These are phyloP conservation scores for Fusarium papillatum DNA, from an alignment of 2,329 filamentous ascomycete species.

Conservation along the genomic window DNA sequence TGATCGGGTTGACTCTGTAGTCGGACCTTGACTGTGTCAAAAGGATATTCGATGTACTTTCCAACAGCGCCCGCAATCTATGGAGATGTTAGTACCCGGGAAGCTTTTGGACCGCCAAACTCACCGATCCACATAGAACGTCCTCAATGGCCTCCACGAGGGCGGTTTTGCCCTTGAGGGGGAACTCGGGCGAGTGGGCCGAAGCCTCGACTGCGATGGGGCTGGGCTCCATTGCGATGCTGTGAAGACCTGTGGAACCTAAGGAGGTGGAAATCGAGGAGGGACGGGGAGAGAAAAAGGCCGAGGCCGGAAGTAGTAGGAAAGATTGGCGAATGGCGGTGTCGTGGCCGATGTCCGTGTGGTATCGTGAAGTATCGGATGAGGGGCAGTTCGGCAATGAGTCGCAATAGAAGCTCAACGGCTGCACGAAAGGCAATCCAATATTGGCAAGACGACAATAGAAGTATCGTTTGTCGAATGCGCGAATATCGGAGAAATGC, in stretches of 20 bases:
- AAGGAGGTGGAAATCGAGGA: background rate
- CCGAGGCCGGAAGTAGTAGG: background rate
- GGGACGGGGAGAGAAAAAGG: background rate
- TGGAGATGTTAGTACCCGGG: conserved; percentile 3
- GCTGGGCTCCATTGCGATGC: conserved; percentile 46
- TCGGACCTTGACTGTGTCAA: conserved; percentile 98
- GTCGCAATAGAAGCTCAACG: conserved; percentile 5
- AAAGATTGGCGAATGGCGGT: background rate
- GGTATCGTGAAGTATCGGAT: conserved; percentile 3
- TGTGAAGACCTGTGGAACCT: background rate
- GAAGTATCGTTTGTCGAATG: background rate
- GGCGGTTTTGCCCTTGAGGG: conserved; percentile 54
- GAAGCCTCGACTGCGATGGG: conserved; percentile 46
- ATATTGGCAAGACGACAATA: background rate
- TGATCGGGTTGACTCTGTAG: conserved; percentile 95
- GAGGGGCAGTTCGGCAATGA: conserved; percentile 19
- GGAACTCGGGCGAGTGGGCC: conserved; percentile 41
- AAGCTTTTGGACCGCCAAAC: conserved; percentile 20
- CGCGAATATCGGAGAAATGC: background rate
- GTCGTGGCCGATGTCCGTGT: conserved; percentile 4
- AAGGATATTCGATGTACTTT: conserved; percentile 98
- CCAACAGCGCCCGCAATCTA: conserved; percentile 88
- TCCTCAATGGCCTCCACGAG: conserved; percentile 83
- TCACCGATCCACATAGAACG: conserved; percentile 87
- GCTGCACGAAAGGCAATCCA: background rate